phyloP scores from a whole-genome alignment of 2,329 filamentous ascomycete species.

The Neopestalotiopsis sp. region DNA sequence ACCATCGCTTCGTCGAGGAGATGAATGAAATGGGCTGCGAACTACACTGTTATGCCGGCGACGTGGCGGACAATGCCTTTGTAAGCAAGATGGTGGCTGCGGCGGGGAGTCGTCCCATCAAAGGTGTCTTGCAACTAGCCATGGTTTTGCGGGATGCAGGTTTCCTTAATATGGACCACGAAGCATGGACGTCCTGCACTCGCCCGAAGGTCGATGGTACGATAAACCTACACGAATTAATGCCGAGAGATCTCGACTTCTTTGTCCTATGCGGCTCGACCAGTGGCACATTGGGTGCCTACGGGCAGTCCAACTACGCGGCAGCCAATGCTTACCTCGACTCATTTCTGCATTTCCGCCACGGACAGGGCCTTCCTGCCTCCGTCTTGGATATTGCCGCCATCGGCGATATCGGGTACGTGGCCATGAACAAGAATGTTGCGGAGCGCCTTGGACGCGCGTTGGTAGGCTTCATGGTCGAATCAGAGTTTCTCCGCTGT shows the following conservation, averaged over 20 bases:
- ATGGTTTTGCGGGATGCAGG: constrained; percentile 33
- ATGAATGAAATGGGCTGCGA: constrained; percentile 13
- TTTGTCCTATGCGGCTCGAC: constrained; percentile 32
- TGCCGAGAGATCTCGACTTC: constrained; percentile 27
- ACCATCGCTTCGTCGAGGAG: neutral
- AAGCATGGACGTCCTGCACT: constrained; percentile 29
- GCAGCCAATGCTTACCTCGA: constrained; percentile 40
- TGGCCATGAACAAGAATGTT: constrained; percentile 11
- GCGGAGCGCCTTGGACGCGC: neutral
- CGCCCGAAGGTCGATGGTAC: constrained; percentile 38
- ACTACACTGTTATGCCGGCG: neutral
- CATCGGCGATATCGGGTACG: constrained; percentile 27
- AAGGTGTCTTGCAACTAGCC: constrained; percentile 21
- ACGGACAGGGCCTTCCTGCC: constrained; percentile 33
- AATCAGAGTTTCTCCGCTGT: constrained; percentile 9
- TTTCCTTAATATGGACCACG: constrained; percentile 28
- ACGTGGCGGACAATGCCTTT: neutral
- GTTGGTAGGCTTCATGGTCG: constrained; percentile 8
- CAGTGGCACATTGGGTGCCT: constrained; percentile 27
- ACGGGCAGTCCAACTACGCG: constrained; percentile 38
- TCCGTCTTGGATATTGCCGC: constrained; percentile 39
- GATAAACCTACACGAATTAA: constrained; percentile 33
- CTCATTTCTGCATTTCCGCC: constrained; percentile 34
- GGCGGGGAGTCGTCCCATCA: neutral
- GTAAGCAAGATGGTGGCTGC: neutral